phyloP scores from a whole-genome alignment of 2,329 filamentous ascomycete species.

The Emergomyces pasteurianus region DNA sequence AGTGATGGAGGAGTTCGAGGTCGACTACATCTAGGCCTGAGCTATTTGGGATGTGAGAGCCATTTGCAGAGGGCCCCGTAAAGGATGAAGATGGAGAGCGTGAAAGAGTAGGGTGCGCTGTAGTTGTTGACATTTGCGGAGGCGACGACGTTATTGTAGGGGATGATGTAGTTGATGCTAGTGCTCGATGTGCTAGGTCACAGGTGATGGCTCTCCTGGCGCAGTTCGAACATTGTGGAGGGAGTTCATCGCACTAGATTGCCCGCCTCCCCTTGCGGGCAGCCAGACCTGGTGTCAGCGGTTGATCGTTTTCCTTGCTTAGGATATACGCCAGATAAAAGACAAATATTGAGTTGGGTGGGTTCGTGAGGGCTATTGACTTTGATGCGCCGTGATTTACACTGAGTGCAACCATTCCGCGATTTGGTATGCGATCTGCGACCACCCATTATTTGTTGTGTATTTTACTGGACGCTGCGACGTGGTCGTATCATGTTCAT shows the following conservation, averaged over 20 bases:
- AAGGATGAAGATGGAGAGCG: neutral
- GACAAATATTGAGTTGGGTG: neutral
- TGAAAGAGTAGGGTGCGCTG: neutral
- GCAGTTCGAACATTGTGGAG: conserved; percentile 18
- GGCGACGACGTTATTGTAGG: neutral
- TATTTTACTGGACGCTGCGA: neutral
- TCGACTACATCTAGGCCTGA: conserved; percentile 21
- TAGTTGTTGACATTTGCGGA: neutral
- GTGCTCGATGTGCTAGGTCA: conserved; percentile 11
- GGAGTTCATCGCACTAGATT: conserved; percentile 18
- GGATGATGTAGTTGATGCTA: conserved; percentile 3
- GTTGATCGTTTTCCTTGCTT: neutral
- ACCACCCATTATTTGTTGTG: conserved; percentile 2
- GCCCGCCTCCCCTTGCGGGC: conserved; percentile 11
- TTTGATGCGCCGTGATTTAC: conserved; percentile 86
- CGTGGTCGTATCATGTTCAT: neutral
- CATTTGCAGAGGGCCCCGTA: neutral
- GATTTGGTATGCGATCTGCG: conserved; percentile 70
- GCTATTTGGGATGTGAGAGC: conserved; percentile 12
- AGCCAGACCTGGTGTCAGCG: neutral
- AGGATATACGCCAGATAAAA: neutral
- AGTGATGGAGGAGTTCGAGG: conserved; percentile 20
- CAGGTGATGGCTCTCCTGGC: conserved; percentile 17
- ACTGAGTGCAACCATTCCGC: conserved; percentile 93
- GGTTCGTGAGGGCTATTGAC: conserved; percentile 1